These are phyloP conservation scores for Piper longum DNA, from an alignment of 164 flowering plant species.

Conservation along the genomic window DNA sequence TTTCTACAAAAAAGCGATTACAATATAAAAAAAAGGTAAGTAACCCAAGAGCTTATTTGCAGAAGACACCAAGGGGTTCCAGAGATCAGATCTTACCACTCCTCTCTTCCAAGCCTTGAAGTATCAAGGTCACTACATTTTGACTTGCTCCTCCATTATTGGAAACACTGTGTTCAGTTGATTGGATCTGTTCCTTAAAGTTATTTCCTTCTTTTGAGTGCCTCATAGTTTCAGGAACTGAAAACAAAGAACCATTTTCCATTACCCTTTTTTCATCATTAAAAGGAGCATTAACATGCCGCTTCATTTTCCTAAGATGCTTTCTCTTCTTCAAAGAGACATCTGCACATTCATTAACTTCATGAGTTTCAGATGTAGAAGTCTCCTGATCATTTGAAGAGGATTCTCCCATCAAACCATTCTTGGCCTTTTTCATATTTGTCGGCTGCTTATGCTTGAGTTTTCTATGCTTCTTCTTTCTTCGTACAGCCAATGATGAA, in stretches of 20 bases:
- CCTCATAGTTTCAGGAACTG: constrained; percentile 15
- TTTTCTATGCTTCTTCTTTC: constrained; percentile 37
- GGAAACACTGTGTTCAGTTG: constrained; percentile 8
- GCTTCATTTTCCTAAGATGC: constrained; percentile 1
- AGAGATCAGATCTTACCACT: constrained; percentile 23
- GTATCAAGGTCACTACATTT: constrained; percentile 22
- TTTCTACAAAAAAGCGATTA: neutral
- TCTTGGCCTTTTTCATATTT: constrained; percentile 6
- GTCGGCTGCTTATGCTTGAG: constrained; percentile 8
- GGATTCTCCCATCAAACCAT: constrained; percentile 8
- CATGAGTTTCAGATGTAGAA: constrained; percentile 28
- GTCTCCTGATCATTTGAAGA: constrained; percentile 20
- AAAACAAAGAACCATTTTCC: constrained; percentile 17
- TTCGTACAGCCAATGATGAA: constrained; percentile 24
- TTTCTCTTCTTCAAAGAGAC: constrained; percentile 7
- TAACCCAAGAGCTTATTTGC: neutral
- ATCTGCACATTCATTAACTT: constrained; percentile 3
- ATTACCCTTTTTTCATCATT: constrained; percentile 8
- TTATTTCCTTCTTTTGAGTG: neutral
- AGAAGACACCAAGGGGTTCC: neutral
- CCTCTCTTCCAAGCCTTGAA: constrained; percentile 31
- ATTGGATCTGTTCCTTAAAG: neutral
- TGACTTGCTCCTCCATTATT: constrained; percentile 8
- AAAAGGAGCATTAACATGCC: constrained; percentile 2
- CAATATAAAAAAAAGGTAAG: neutral